Base-by-base conservation (phyloP, 129 eudicot genomes). In the Lonicera japonica region DNA sequence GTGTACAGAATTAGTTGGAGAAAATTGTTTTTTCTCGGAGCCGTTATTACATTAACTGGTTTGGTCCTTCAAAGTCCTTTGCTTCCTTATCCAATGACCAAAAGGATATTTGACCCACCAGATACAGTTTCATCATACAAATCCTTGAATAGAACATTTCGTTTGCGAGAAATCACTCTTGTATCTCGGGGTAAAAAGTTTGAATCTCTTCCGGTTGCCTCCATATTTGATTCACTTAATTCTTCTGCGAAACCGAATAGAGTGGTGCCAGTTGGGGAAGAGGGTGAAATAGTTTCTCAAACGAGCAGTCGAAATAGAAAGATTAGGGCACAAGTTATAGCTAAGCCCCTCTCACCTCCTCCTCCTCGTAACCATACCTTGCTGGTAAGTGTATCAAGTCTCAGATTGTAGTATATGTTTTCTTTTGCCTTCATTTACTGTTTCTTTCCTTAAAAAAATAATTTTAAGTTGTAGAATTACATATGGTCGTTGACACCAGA, bases 11-110 rank as follows among this genome's bases (percentile, higher is more conserved):
- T 84, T 22, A 60, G 73, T 54, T 80, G 88, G 87, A 82, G 64
- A 69, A 91, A 75, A 61, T 18, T 91, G 68, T 69, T 91, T 21
- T 25, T 76, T 19, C 41, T 75, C 24, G 82, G 84, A 63, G 70
- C 79, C 63, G 34, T 80, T 66, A 58, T 82, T 39, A 73, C 81
- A 5, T 18, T 85, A 67, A 58, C 72, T 25, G 80, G 84, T 58
- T 41, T 88, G 21, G 21, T 82, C 25, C 24, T 84, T 65, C 94
- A 81, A 77, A 75, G 70, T 60, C 58, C 70, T 68, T 65, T 75
- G 41, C 83, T 83, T 77, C 94, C 94, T 55, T 75, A 77, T 72
- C 97, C 87, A 40, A 69, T 79, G 56, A 66, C 67, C 21, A 66
- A 69, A 39, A 76, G 25, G 60, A 48, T 60, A 70, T 41, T 64